A percentile compares a stretch with the other conserved stretches of the same genome.
Conservation (phyloP, 129 eudicot species). For the sunflower (Helianthus annuus) region HanXRQr2.0-SUNRISE NC_035446.2:129543811-129544310, state of each 20-base stretch:
- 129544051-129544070: slow-evolving; percentile 42
- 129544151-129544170: slow-evolving; percentile 25
- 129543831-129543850: slow-evolving; percentile 19
- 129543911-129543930: slow-evolving; percentile 34
- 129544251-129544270: slow-evolving; percentile 6
- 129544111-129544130: slow-evolving; percentile 65
- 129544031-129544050: slow-evolving; percentile 43
- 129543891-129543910: slow-evolving; percentile 43
- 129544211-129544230: no score
- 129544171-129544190: slow-evolving; percentile 26
- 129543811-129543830: slow-evolving; percentile 11
- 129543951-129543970: slow-evolving; percentile 27
- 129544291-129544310: slow-evolving; percentile 27
- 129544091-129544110: slow-evolving; percentile 45
- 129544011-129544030: slow-evolving; percentile 60
- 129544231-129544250: slow-evolving; percentile 3
- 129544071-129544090: slow-evolving; percentile 56
- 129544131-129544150: slow-evolving; percentile 33
- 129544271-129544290: slow-evolving; percentile 23
- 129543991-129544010: slow-evolving; percentile 53
- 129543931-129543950: slow-evolving; percentile 35
- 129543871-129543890: slow-evolving; percentile 26
- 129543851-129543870: slow-evolving; percentile 25
- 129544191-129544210: background rate
- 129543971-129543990: slow-evolving; percentile 11